Base-by-base conservation (phyloP, 129 eudicot genomes). In the Chrysanthemum makinoi region DNA sequence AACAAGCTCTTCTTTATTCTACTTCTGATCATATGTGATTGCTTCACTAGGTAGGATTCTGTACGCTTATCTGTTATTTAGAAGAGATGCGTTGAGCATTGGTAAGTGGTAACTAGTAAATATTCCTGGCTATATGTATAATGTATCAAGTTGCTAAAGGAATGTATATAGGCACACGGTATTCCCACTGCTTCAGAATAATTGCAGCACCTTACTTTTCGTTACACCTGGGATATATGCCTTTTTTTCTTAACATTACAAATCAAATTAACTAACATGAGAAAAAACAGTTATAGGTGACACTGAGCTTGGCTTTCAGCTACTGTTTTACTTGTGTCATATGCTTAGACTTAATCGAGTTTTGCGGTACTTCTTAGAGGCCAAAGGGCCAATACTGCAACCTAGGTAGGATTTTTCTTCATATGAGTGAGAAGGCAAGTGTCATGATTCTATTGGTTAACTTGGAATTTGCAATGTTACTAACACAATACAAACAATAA, bases 131-230 rank as follows among this genome's bases (percentile, higher is more conserved):
- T 20, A 49, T 62, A 22, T 22, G 24, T 22, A 22, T 22, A 22
- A 33, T 17, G 11, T 54, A 22, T 74, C 78, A 64, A 51, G 52
- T 75, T 47, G 74, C 50, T 60, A 68, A 48, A 50, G 73, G 75
- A 49, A 76, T 69, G 39, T 76, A 24, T 77, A 69, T 47, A 60
- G 49, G 69, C 55, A 61, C 16, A 72, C 15, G 16, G 14, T 49
- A 62, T 73, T 70, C 74, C 15, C 11, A 26, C 70, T 30, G 51
- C 63, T 63, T 49, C 50, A 62, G 43, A 61, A 73, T 62, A 50
- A 62, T 68, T 50, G 17, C 53, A 15, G 60, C 16, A 47, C 68
- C 75, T 60, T 61, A 44, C 69, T 35, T 60, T 75, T 43, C 18
- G 15, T 24, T 22, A 75, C 53, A 64, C 66, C 35, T 60, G 53